Base-by-base conservation (phyloP, 192 early-diverging fungal species). In the Dimargaris xerosporica region DNA sequence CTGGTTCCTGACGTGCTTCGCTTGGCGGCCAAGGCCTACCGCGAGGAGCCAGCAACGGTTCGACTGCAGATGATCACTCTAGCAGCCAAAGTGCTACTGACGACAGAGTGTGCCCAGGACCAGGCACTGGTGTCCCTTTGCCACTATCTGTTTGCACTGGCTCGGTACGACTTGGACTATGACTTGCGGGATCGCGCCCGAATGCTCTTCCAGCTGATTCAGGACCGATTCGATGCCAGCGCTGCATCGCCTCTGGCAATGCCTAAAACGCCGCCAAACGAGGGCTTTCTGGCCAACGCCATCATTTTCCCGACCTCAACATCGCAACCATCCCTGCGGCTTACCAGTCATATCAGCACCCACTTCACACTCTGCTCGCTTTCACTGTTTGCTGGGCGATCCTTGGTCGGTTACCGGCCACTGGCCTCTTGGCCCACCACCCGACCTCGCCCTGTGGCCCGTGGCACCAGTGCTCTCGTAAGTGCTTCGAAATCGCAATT, bases 101-200 rank as follows among this genome's bases (percentile, higher is more conserved):
- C 43, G 2, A 10, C 25, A 2, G 75, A 70, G 48, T 5, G 34
- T 39, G 34, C 34, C 34, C 34, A 39, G 34, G 34, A 78, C 48
- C 71, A 73, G n/a, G 56, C 71, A 0, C 60, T 80, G 43, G 63
- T 63, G 6, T 67, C 72, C 0, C 63, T 91, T 23, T 79, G 85
- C 44, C 76, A 84, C 48, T 91, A 93, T 70, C 67, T 91, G 31
- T 81, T 94, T 50, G 83, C 91, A 44, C 70, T 99, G 62, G 91
- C 93, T 1, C 73, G 88, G n/a, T 96, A 85, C 66, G 96, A 99
- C 70, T 70, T 80, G 21, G 78, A 85, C 66, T 95, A 86, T 63
- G 91, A 93, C 66, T 84, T 97, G 3, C 78, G 96, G 25, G 96
- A 99, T 63, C 82, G 91, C 15, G 87, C 89, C 12, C 71, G 96